Percentiles rank a stretch among this genome's conserved stretches.
phyloP scores from a whole-genome alignment of 2,329 filamentous ascomycete species.

The Fusarium armeniacum region DNA sequence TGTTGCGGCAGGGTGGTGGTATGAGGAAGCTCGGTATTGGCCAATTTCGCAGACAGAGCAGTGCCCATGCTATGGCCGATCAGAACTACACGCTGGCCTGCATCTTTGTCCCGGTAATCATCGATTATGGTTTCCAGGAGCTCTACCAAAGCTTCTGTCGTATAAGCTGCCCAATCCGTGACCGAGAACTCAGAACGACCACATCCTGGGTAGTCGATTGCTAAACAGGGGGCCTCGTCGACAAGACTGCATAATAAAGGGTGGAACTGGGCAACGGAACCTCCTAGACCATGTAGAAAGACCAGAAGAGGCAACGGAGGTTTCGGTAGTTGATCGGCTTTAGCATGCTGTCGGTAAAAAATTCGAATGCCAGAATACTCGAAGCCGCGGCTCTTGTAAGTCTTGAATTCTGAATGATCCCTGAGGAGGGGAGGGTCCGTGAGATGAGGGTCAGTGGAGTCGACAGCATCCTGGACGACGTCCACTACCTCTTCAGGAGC shows the following conservation, averaged over 20 bases:
- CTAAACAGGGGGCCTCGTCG: conserved; percentile 83
- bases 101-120: conserved; percentile 74
- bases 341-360: conserved; percentile 86
- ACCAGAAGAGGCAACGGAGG: conserved; percentile 85
- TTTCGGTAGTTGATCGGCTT: conserved; percentile 83
- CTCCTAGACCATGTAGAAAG: conserved; percentile 94
- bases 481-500: conserved; percentile 36
- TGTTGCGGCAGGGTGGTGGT: conserved; percentile 69
- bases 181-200: conserved; percentile 83
- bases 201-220: conserved; percentile 91
- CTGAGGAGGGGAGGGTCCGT: conserved; percentile 85
- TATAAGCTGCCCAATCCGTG: conserved; percentile 82
- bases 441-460: conserved; percentile 58
- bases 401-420: conserved; percentile 78
- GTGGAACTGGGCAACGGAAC: conserved; percentile 89
- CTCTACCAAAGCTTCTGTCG: conserved; percentile 79
- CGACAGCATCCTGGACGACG: conserved; percentile 42
- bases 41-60: conserved; percentile 79
- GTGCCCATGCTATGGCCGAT: conserved; percentile 94
- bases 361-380: conserved; percentile 83
- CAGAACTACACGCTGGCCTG: conserved; percentile 79
- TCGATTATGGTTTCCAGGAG: conserved; percentile 82
- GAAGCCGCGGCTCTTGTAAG: conserved; percentile 78
- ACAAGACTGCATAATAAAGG: conserved; percentile 84
- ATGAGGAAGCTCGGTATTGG: conserved; percentile 61